Percentiles rank a stretch among this genome's conserved stretches.
phyloP scores from a whole-genome alignment of 2,329 filamentous ascomycete genomes.

The Alternaria dauci region DNA sequence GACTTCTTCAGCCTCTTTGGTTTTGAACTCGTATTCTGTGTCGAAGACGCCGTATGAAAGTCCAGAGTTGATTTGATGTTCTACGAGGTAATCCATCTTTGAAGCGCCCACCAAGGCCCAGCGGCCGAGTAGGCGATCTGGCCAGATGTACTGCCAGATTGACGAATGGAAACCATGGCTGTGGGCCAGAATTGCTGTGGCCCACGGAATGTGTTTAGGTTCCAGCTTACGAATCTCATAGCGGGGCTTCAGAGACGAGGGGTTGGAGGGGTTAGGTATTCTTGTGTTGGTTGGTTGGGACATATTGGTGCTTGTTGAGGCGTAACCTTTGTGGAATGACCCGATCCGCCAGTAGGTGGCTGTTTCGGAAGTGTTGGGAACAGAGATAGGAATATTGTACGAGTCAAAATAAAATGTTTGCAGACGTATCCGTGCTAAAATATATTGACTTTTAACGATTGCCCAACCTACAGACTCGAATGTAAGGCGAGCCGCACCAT shows the following conservation, averaged over 20 bases:
- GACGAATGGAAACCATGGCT: conserved; percentile 43
- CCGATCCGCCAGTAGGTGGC: neutral
- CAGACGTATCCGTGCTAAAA: neutral
- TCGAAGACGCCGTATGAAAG: conserved; percentile 53
- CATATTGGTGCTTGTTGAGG: neutral
- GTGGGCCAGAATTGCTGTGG: conserved; percentile 41
- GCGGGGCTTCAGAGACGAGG: conserved; percentile 37
- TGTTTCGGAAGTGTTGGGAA: neutral
- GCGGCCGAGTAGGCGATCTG: conserved; percentile 26
- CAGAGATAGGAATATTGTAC: neutral
- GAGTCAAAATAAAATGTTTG: neutral
- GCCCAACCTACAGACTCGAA: neutral
- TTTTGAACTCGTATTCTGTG: conserved; percentile 50
- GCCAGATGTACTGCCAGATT: conserved; percentile 40
- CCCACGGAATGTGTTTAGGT: conserved; percentile 41
- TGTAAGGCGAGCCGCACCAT: neutral
- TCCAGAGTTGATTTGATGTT: conserved; percentile 47
- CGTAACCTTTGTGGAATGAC: neutral
- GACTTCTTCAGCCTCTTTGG: conserved; percentile 34
- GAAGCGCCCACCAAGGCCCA: conserved; percentile 18
- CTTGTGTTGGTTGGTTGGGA: neutral
- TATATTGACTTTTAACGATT: neutral
- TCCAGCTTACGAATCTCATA: conserved; percentile 44
- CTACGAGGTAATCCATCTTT: conserved; percentile 38
- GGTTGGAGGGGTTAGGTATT: conserved; percentile 29